phyloP scores from a whole-genome alignment of 148 eudicot species.

The Persicaria tinctoria region DNA sequence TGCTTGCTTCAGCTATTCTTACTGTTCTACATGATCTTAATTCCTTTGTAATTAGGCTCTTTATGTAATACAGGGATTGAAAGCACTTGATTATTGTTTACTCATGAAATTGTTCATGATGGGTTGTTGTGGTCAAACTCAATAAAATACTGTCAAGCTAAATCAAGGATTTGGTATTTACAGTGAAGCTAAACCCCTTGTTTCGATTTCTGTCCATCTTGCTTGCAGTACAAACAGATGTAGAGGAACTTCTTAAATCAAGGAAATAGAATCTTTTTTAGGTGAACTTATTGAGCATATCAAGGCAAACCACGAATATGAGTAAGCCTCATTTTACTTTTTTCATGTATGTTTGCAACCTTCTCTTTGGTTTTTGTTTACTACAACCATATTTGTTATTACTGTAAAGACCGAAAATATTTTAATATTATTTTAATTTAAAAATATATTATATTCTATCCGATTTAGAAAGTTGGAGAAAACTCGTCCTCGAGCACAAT shows the following conservation, averaged over 20 bases:
- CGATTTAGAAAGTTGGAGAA: too few species aligned
- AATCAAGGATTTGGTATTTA: background rate
- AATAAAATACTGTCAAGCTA: background rate
- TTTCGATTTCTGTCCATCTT: background rate
- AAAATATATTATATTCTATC: too few species aligned
- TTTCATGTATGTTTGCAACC: background rate
- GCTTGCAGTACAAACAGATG: slow-evolving; percentile 80
- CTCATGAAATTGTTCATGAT: background rate
- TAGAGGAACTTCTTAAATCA: slow-evolving; percentile 91
- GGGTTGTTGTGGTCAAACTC: background rate
- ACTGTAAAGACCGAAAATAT: too few species aligned
- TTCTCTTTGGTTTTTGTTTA: background rate
- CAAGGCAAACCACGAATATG: slow-evolving; percentile 93
- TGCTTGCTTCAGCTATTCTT: background rate
- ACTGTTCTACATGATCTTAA: background rate
- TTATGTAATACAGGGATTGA: slow-evolving; percentile 56
- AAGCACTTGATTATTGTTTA: background rate
- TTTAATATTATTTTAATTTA: too few species aligned
- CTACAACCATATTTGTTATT: too few species aligned
- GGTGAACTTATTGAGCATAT: slow-evolving; percentile 84
- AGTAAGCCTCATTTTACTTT: slow-evolving; percentile 45
- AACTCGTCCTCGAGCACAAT: too few species aligned
- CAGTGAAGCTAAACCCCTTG: background rate
- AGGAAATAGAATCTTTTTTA: slow-evolving; percentile 88
- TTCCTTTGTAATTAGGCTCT: background rate